A percentile compares a stretch with the other conserved stretches of the same genome.
These are phyloP conservation scores for Neurospora sp. DNA, from an alignment of 495 filamentous ascomycete species.

Conservation along the genomic window DNA sequence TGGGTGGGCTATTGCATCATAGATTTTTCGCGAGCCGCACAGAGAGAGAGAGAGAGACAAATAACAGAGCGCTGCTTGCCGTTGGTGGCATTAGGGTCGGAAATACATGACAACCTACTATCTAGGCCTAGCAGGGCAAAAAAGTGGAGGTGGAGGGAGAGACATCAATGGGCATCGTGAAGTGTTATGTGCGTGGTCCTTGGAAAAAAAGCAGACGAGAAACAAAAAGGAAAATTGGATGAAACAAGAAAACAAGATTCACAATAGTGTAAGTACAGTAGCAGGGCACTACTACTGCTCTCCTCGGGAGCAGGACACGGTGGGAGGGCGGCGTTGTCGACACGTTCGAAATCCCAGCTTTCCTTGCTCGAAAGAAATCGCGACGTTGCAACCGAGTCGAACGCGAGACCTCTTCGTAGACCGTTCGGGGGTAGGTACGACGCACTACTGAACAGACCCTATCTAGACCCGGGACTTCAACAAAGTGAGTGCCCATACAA, in stretches of 20 bases:
- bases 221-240: background rate
- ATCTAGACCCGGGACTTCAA: background rate
- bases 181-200: background rate
- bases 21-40: background rate
- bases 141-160: background rate
- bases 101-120: background rate
- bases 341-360: background rate
- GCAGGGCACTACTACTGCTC: background rate
- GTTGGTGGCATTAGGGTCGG: background rate
- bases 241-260: background rate
- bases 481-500: background rate
- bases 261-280: background rate
- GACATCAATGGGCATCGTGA: background rate
- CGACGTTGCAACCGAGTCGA: background rate
- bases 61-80: background rate
- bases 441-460: background rate
- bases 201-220: background rate
- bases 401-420: background rate
- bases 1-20: background rate
- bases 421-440: background rate
- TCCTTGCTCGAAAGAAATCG: background rate
- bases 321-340: background rate
- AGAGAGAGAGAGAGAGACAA: background rate
- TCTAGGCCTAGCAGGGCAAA: background rate
- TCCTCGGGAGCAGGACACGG: no score